Conservation (phyloP, 169 alveolate species). For the Amoebophrya sp. region DNA sequence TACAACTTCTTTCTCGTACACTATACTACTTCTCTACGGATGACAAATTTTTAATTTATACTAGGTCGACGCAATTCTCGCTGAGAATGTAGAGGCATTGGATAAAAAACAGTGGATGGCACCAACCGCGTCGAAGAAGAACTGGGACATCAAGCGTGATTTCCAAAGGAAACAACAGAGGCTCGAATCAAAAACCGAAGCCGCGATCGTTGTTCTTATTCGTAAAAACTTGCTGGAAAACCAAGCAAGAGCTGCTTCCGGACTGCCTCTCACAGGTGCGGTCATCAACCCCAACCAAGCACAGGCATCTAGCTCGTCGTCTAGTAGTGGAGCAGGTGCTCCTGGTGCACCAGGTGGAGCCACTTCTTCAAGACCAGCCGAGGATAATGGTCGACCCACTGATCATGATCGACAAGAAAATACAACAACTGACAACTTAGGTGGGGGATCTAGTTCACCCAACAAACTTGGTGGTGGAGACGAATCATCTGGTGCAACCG, state of each 20-base stretch:
- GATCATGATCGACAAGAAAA: not conserved
- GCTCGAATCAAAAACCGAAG: not conserved
- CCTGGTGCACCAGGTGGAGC: not conserved
- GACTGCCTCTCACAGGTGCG: not conserved
- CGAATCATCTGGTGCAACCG: not conserved
- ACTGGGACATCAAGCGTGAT: constrained; percentile 23
- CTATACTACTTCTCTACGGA: not conserved
- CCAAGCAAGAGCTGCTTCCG: not conserved
- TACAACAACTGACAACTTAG: not conserved
- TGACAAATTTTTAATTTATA: not conserved
- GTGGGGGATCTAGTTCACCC: not conserved
- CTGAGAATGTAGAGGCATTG: not conserved
- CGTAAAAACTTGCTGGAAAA: not conserved
- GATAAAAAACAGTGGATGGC: constrained; percentile 8
- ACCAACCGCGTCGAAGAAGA: constrained; percentile 18
- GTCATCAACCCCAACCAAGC: not conserved
- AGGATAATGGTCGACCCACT: not conserved
- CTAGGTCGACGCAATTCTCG: not conserved
- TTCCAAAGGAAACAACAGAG: not conserved
- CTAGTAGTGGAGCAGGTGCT: not conserved
- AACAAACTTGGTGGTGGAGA: not conserved
- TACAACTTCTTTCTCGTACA: not conserved
- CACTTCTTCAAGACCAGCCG: not conserved
- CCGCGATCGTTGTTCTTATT: not conserved
- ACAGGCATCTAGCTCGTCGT: not conserved